These are phyloP conservation scores for Oidiodendron maius DNA, from an alignment of 495 filamentous ascomycete genomes.

Conservation along the genomic window DNA sequence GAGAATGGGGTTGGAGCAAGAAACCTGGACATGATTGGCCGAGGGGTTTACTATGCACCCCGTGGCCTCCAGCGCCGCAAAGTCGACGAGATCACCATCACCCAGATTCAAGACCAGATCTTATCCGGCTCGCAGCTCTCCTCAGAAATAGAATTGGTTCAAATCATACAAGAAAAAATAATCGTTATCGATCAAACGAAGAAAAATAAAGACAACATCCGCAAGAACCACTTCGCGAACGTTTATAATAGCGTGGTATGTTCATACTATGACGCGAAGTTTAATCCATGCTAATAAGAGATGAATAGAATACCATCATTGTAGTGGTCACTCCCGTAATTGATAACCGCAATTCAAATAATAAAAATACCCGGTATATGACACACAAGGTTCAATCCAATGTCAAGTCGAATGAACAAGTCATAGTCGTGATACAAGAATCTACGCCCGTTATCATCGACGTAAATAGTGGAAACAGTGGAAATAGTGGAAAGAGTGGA, in stretches of 20 bases:
- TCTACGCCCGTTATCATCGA: neutral
- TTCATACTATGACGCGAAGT: neutral
- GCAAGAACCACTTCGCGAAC: constrained; percentile 19
- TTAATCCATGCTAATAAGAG: constrained; percentile 3
- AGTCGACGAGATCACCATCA: constrained; percentile 2
- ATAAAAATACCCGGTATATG: constrained; percentile 14
- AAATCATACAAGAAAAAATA: constrained; percentile 11
- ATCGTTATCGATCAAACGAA: constrained; percentile 10
- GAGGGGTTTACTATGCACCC: constrained; percentile 15
- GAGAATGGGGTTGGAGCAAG: constrained; percentile 8
- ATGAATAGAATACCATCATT: constrained; percentile 19
- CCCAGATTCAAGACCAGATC: constrained; percentile 1
- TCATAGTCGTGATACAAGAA: constrained; percentile 12
- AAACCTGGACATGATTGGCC: constrained; percentile 5
- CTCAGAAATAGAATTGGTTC: constrained; percentile 9
- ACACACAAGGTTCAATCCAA: constrained; percentile 18
- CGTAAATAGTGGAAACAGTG: neutral
- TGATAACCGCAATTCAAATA: constrained; percentile 11
- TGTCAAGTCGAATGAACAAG: constrained; percentile 1
- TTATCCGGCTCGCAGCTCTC: constrained; percentile 4
- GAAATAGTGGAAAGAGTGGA: neutral
- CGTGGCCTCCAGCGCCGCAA: constrained; percentile 5
- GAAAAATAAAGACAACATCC: constrained; percentile 17
- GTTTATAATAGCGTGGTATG: constrained; percentile 21
- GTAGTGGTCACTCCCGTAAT: constrained; percentile 14